Evolutionary conservation across 2,329 filamentous ascomycete species (phyloP).

Genomic region (Calycina herbarum): DNA sequence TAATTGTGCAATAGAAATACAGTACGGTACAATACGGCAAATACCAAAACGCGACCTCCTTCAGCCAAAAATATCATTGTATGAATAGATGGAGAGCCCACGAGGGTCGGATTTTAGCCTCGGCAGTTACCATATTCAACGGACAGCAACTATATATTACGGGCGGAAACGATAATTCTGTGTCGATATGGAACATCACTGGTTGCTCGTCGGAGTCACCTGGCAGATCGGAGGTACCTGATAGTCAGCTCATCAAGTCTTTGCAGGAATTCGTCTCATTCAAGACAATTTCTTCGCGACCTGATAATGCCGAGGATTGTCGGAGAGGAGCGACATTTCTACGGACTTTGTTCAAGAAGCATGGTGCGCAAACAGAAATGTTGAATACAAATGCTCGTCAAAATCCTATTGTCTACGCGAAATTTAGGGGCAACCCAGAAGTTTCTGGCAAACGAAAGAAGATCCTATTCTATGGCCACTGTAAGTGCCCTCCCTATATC

Average conservation of each 20-base stretch:
- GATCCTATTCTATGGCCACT: conserved; percentile 95
- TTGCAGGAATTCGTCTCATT: conserved; percentile 86
- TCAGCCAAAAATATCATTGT: conserved; percentile 81
- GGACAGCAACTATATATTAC: conserved; percentile 85
- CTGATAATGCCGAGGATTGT: conserved; percentile 87
- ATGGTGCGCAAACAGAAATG: conserved; percentile 87
- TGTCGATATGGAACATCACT: conserved; percentile 82
- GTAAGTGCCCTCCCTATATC: conserved; percentile 19
- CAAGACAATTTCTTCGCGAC: conserved; percentile 85
- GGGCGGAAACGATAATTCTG: conserved; percentile 86
- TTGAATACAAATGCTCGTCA: conserved; percentile 74
- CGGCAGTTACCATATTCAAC: conserved; percentile 69
- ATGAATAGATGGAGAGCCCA: conserved; percentile 80
- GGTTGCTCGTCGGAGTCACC: conserved; percentile 36
- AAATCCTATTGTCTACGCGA: conserved; percentile 92
- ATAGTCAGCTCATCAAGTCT: conserved; percentile 65
- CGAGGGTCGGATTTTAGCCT: conserved; percentile 82
- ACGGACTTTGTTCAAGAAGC: conserved; percentile 84
- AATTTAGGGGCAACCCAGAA: conserved; percentile 75
- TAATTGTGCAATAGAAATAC: conserved; percentile 52
- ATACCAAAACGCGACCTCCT: conserved; percentile 48
- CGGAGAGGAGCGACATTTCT: conserved; percentile 89
- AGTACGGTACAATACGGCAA: conserved; percentile 65
- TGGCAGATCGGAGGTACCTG: conserved; percentile 34
- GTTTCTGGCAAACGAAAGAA: conserved; percentile 71